Base-by-base conservation (phyloP, 192 early-diverging fungal genomes). In the Backusella parvicylindrica region DNA sequence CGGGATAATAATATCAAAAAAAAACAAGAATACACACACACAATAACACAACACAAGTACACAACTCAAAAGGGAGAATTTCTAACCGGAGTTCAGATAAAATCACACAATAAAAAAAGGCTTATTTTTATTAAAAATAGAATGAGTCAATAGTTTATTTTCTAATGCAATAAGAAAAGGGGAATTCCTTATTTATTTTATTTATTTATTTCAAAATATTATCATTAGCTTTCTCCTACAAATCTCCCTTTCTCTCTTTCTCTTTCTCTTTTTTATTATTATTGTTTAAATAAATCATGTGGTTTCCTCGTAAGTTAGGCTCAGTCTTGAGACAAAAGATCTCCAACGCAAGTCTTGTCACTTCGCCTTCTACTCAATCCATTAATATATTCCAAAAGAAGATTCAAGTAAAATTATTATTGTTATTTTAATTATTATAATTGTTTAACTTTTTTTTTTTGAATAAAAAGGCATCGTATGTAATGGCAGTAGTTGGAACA, bases 401-500 rank as follows among this genome's bases (percentile, higher is more conserved):
- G 18, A 23, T 26, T 7, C 32, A 37, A 72, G 33, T 35, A 72
- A 32, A 63, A 23, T 49, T 12, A 4, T 38, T 32, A 15, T 53
- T 6, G n/a, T n/a, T n/a, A n/a, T 3, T 30, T 18, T 9, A 49
- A 3, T 35, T 15, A 37, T 11, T 33, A 13, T 56, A 33, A 36
- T 43, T 6, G 11, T 28, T 30, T 31, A 7, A 8, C 15, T 16
- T n/a, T 56, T 33, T 60, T 41, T 56, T 50, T 71, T 2, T 15
- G 18, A 43, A n/a, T 6, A 13, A 63, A 36, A 37, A 66, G 41
- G 56, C 23, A 50, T 66, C 73, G 6, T 70, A 53, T 71, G 75
- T 66, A 3, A 38, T 77, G 35, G 75, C 64, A 65, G 75, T 77
- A 21, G 35, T 56, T 43, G 75, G 75, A 18, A 64, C 70, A 38